Evolutionary conservation across 2,329 filamentous ascomycete species (phyloP).

Genomic region (Trichoderma sp.): DNA sequence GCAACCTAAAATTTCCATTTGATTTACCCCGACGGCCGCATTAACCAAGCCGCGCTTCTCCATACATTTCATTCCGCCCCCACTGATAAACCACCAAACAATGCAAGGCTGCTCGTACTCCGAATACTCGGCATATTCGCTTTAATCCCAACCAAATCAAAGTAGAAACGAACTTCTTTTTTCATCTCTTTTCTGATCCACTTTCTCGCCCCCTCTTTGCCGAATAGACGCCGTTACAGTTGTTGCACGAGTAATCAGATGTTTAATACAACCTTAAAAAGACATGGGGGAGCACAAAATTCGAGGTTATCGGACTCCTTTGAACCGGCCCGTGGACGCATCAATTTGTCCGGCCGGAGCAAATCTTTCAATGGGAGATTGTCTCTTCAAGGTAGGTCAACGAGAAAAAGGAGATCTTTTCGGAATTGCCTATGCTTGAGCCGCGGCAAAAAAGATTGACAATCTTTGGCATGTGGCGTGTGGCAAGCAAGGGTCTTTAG

Average conservation of each 20-base stretch:
- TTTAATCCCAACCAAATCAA: too few relatives aligned
- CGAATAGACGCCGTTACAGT: background rate
- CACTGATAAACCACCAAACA: background rate
- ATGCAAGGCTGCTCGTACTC: background rate
- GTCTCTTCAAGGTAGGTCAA: too few relatives aligned
- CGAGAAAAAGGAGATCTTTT: background rate
- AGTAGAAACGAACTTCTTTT: background rate
- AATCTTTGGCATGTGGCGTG: background rate
- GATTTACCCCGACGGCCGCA: conserved; percentile 17
- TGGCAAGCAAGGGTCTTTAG: background rate
- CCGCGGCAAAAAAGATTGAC: background rate
- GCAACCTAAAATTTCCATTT: background rate
- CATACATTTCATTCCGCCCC: background rate
- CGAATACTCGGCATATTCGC: background rate
- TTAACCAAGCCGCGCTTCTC: background rate
- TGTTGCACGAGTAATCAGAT: background rate
- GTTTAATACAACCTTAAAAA: background rate
- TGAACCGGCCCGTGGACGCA: background rate
- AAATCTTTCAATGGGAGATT: background rate
- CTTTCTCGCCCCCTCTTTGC: background rate
- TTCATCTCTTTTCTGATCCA: background rate
- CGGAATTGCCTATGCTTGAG: background rate
- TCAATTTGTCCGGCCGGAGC: background rate
- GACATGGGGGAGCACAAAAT: too few relatives aligned
- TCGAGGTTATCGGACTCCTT: background rate